These are phyloP conservation scores for Sugiyamaella marilandica DNA, from an alignment of 805 yeast species.

Conservation along the genomic window DNA sequence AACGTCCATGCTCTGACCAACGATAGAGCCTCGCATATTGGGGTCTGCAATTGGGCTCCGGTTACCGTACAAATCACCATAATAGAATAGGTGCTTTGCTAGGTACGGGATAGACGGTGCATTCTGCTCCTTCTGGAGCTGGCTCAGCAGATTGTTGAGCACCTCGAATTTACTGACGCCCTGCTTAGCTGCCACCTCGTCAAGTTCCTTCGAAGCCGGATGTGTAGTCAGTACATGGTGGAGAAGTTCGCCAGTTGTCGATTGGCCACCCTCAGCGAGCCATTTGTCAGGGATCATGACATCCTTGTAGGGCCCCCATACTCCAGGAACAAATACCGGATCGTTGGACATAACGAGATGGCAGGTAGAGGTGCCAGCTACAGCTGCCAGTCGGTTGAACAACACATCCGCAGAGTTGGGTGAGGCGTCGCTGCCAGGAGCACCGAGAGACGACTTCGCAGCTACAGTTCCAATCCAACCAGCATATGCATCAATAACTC, in stretches of 20 bases:
- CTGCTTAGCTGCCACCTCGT: conserved; percentile 54
- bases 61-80: conserved; percentile 96
- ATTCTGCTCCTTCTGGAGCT: conserved; percentile 50
- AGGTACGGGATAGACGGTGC: conserved; percentile 72
- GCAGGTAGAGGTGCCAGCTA: conserved; percentile 97
- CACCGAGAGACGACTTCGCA: conserved; percentile 58
- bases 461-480: conserved; percentile 99
- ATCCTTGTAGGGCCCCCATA: conserved; percentile 98
- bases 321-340: conserved; percentile 89
- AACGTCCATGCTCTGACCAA: conserved; percentile 89
- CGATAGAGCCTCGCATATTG: conserved; percentile 82
- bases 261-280: conserved; percentile 99
- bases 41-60: conserved; percentile 98
- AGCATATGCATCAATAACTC: conserved; percentile 96
- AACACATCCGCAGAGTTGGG: conserved; percentile 37
- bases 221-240: conserved; percentile 85
- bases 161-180: conserved; percentile 75
- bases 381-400: conserved; percentile 89
- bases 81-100: conserved; percentile 81
- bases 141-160: conserved; percentile 69
- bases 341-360: conserved; percentile 83
- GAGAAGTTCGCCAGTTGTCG: conserved; percentile 90
- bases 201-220: conserved; percentile 77
- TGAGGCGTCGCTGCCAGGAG: conserved; percentile 35
- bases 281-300: conserved; percentile 85